A percentile compares a stretch with the other conserved stretches of the same genome.
Conservation (phyloP, 2,329 filamentous ascomycete genomes). For the Aureobasidium zeae region DNA sequence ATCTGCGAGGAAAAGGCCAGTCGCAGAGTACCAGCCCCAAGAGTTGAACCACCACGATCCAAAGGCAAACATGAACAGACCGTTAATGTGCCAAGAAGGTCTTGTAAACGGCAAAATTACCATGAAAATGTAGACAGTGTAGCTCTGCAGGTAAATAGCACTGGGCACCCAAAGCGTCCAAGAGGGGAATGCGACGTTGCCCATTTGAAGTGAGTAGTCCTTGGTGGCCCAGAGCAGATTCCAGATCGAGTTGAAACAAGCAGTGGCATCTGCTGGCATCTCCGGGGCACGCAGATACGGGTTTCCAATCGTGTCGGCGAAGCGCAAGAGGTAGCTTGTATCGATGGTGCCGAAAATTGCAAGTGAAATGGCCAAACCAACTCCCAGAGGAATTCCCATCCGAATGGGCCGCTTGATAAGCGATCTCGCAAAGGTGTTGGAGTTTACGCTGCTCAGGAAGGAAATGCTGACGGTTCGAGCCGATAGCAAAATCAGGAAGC, state of each 20-base stretch:
- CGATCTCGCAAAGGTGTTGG: conserved; percentile 31
- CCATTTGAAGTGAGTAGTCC: conserved; percentile 31
- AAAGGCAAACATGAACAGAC: conserved; percentile 33
- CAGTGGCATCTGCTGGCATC: neutral
- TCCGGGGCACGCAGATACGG: neutral
- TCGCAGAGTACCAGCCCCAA: conserved; percentile 40
- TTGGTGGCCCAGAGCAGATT: conserved; percentile 38
- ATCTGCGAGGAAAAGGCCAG: conserved; percentile 35
- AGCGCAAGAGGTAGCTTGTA: conserved; percentile 26
- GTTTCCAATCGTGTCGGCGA: neutral
- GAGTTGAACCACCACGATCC: conserved; percentile 41
- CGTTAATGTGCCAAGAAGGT: conserved; percentile 32
- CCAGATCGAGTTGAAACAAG: conserved; percentile 37
- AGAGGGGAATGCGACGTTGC: conserved; percentile 34
- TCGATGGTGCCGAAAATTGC: conserved; percentile 29
- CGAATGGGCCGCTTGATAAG: conserved; percentile 36
- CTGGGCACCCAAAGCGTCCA: conserved; percentile 38
- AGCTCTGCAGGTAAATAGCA: conserved; percentile 37
- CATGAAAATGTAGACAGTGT: conserved; percentile 41
- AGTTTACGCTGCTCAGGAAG: conserved; percentile 32
- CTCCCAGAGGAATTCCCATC: conserved; percentile 34
- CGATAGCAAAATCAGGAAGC: conserved; percentile 39
- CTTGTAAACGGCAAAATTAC: conserved; percentile 37
- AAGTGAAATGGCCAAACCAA: conserved; percentile 34
- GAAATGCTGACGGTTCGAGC: conserved; percentile 36